Evolutionary conservation across 371 early-diverging fungal genomes (phyloP).

Genomic region (Coemansia sp.): DNA sequence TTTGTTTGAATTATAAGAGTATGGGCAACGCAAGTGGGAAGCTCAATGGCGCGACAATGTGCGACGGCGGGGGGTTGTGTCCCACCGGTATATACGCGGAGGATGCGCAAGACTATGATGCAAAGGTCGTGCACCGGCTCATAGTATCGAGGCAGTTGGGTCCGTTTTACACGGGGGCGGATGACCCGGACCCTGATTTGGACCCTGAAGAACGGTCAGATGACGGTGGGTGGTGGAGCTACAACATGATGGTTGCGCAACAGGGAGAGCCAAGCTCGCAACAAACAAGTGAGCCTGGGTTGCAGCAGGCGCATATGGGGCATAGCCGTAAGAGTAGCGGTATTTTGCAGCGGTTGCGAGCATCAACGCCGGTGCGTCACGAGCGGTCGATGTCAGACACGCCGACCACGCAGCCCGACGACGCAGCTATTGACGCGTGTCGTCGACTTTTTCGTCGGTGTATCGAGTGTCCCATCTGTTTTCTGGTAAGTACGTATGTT

Average conservation of each 20-base stretch:
- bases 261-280: constrained; percentile 1
- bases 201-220: not conserved
- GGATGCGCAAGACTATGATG: constrained; percentile 76
- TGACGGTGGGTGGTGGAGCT: constrained; percentile 53
- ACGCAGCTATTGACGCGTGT: constrained; percentile 3
- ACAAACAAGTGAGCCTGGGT: not conserved
- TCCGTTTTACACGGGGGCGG: constrained; percentile 84
- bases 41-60: constrained; percentile 28
- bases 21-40: constrained; percentile 52
- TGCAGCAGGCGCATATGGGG: constrained; percentile 4
- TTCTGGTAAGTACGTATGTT: constrained; percentile 52
- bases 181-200: constrained; percentile 51
- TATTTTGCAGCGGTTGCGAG: constrained; percentile 31
- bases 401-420: not conserved
- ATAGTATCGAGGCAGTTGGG: constrained; percentile 74
- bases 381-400: constrained; percentile 44
- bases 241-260: constrained; percentile 47
- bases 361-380: constrained; percentile 12
- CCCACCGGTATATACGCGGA: constrained; percentile 74
- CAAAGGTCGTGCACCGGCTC: constrained; percentile 67
- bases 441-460: constrained; percentile 50
- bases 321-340: constrained; percentile 47
- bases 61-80: constrained; percentile 70
- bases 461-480: constrained; percentile 92
- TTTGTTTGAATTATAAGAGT: not conserved